Evolutionary conservation across 2,329 filamentous ascomycete genomes (phyloP).

Genomic region (Aspergillus quadricinctus): DNA sequence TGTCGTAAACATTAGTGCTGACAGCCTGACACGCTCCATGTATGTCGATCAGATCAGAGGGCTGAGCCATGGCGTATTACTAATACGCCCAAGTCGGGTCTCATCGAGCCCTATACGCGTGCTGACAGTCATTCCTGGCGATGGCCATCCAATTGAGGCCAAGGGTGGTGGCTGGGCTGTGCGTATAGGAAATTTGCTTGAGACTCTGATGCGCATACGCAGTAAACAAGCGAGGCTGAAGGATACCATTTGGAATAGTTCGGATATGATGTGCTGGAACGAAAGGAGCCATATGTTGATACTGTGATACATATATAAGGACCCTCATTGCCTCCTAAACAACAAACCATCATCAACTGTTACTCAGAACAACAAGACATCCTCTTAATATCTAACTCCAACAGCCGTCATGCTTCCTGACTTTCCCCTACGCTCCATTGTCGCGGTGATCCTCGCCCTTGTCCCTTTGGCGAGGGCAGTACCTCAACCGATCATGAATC

Average conservation of each 20-base stretch:
- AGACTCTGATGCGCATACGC: not conserved
- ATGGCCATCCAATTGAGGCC: not conserved
- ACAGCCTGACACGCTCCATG: no score
- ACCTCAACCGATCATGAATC: conserved; percentile 9
- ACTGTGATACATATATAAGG: conserved; percentile 8
- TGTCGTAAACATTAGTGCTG: not conserved
- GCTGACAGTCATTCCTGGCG: not conserved
- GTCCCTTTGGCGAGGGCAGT: conserved; percentile 10
- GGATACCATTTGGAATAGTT: conserved; percentile 4
- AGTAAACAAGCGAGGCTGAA: not conserved
- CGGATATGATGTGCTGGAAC: not conserved
- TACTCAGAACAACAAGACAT: not conserved
- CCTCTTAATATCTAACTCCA: not conserved
- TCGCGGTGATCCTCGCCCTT: conserved; percentile 5
- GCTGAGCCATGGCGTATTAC: conserved; percentile 12
- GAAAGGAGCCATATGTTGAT: not conserved
- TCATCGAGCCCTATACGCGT: not conserved
- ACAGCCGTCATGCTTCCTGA: conserved; percentile 6
- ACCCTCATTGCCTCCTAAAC: not conserved
- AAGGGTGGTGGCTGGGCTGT: conserved; percentile 7
- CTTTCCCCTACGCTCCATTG: conserved; percentile 2
- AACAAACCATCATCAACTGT: not conserved
- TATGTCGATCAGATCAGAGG: not conserved
- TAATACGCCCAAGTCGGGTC: conserved; percentile 11
- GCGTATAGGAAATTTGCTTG: conserved; percentile 7